phyloP scores from a whole-genome alignment of 148 eudicot species.

The Silene uniflora region DNA sequence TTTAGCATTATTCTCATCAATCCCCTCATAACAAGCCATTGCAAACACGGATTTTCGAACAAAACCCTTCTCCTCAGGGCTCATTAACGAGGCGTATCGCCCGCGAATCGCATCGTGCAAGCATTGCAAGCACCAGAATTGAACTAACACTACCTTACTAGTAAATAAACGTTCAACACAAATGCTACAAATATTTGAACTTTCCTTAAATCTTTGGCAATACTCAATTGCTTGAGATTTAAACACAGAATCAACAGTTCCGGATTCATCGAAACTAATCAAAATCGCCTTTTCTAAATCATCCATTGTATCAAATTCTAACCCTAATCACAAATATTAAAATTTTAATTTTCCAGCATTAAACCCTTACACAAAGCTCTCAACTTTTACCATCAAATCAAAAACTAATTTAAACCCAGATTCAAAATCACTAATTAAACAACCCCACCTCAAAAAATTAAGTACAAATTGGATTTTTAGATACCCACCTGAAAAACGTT shows the following conservation, averaged over 20 bases:
- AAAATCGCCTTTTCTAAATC: constrained; percentile 87
- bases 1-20: constrained; percentile 37
- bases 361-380: constrained; percentile 3
- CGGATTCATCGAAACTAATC: constrained; percentile 82
- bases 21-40: constrained; percentile 54
- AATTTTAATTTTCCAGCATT: neutral
- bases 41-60: constrained; percentile 75
- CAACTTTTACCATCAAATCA: neutral
- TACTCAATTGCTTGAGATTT: constrained; percentile 74
- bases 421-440: neutral
- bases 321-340: constrained; percentile 10
- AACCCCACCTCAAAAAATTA: neutral
- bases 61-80: constrained; percentile 58
- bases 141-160: constrained; percentile 56
- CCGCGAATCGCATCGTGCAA: constrained; percentile 60
- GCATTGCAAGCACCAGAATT: constrained; percentile 91
- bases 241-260: constrained; percentile 46
- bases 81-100: constrained; percentile 54
- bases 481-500: neutral
- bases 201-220: constrained; percentile 70
- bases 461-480: neutral
- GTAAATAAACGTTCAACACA: constrained; percentile 61
- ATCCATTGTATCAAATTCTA: constrained; percentile 46
- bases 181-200: constrained; percentile 52
- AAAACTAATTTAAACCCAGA: neutral